Percentiles rank a stretch among this genome's conserved stretches.
phyloP scores from a whole-genome alignment of 2,329 filamentous ascomycete genomes.

The Alternaria postmessia region DNA sequence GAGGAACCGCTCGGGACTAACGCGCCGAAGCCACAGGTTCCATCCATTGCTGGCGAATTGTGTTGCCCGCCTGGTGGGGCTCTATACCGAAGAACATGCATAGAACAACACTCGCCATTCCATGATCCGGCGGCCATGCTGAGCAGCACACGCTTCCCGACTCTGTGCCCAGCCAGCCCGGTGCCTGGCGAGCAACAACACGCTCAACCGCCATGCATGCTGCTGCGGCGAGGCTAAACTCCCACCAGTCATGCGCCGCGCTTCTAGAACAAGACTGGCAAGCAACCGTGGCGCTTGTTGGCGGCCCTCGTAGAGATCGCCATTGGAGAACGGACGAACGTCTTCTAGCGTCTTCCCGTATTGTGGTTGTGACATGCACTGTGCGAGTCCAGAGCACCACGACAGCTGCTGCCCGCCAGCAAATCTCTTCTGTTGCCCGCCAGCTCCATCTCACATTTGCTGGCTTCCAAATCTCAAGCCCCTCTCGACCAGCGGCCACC shows the following conservation, averaged over 20 bases:
- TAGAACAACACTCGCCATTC: slow-evolving; percentile 4
- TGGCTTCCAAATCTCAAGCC: too few species aligned
- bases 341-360: slow-evolving; percentile 22
- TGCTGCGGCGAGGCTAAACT: slow-evolving; percentile 4
- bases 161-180: neutral
- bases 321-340: slow-evolving; percentile 4
- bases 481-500: neutral
- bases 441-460: too few species aligned
- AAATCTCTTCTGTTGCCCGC: too few species aligned
- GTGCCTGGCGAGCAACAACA: slow-evolving; percentile 8
- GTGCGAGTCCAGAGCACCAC: slow-evolving; percentile 8
- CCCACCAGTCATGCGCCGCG: slow-evolving; percentile 18
- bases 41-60: slow-evolving; percentile 5
- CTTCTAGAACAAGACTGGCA: slow-evolving; percentile 14
- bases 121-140: neutral
- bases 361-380: slow-evolving; percentile 16
- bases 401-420: neutral
- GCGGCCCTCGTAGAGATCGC: slow-evolving; percentile 3
- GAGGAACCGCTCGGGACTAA: slow-evolving; percentile 15
- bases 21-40: slow-evolving; percentile 15
- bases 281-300: slow-evolving; percentile 18
- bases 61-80: slow-evolving; percentile 10
- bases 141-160: neutral
- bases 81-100: slow-evolving; percentile 14
- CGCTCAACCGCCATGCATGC: slow-evolving; percentile 4